Conservation (phyloP, 768 basidiomycete genomes). For the Pleurotus pulmonarius region DNA sequence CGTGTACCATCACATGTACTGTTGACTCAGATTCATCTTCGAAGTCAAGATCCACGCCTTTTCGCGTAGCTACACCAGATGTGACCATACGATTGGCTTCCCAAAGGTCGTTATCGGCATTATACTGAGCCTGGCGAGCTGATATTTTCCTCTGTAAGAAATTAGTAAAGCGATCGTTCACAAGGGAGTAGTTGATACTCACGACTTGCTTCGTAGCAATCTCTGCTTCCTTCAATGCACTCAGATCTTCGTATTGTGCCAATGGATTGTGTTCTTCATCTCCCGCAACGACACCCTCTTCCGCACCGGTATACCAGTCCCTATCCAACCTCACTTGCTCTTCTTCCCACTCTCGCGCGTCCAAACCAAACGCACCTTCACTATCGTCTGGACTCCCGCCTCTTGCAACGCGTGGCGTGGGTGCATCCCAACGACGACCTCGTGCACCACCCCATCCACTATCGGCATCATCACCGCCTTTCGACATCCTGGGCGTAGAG, state of each 20-base stretch:
- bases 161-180: background rate
- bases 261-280: constrained; percentile 94
- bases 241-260: constrained; percentile 88
- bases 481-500: constrained; percentile 70
- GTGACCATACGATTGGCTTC: constrained; percentile 97
- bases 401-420: constrained; percentile 68
- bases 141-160: constrained; percentile 74
- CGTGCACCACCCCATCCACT: constrained; percentile 58
- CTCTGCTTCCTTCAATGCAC: constrained; percentile 63
- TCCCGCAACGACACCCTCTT: constrained; percentile 80
- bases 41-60: constrained; percentile 86
- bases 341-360: constrained; percentile 94
- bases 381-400: constrained; percentile 70
- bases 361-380: constrained; percentile 58
- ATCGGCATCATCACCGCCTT: constrained; percentile 56
- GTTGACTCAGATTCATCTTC: constrained; percentile 96
- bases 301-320: constrained; percentile 94
- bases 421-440: constrained; percentile 73
- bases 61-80: constrained; percentile 89
- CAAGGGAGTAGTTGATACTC: constrained; percentile 17
- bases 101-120: constrained; percentile 98
- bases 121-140: constrained; percentile 95
- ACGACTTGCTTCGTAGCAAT: constrained; percentile 75
- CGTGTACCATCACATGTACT: constrained; percentile 96
- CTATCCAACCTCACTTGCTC: constrained; percentile 89